Conservation (phyloP, 2,329 filamentous ascomycete species). For the Ophiocordyceps unilateralis region DNA sequence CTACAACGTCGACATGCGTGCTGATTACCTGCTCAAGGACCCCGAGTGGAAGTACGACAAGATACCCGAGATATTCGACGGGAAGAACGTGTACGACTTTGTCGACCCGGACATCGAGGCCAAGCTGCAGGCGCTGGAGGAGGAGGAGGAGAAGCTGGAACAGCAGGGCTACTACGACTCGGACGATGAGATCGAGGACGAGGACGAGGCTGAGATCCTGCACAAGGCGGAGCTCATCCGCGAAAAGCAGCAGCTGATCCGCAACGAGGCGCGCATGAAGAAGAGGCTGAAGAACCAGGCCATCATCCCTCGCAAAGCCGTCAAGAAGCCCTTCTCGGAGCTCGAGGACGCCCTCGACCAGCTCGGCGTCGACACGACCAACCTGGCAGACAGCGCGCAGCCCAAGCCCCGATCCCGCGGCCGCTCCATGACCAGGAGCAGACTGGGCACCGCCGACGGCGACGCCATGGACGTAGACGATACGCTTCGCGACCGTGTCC, state of each 20-base stretch:
- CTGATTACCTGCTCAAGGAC: slow-evolving; percentile 75
- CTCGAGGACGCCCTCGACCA: slow-evolving; percentile 75
- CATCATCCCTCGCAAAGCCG: slow-evolving; percentile 68
- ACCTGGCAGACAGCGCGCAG: slow-evolving; percentile 56
- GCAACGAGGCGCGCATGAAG: slow-evolving; percentile 87
- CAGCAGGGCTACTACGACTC: slow-evolving; percentile 88
- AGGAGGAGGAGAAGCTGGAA: slow-evolving; percentile 86
- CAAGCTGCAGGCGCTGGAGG: slow-evolving; percentile 81
- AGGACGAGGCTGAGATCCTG: slow-evolving; percentile 70
- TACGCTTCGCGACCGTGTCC: slow-evolving; percentile 28
- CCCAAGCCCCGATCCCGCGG: slow-evolving; percentile 48
- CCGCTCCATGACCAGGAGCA: slow-evolving; percentile 47
- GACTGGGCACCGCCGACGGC: slow-evolving; percentile 43
- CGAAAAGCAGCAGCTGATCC: slow-evolving; percentile 82
- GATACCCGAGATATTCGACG: slow-evolving; percentile 84
- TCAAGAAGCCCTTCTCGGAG: slow-evolving; percentile 67
- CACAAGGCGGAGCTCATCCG: slow-evolving; percentile 91
- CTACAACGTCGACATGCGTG: slow-evolving; percentile 81
- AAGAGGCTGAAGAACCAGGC: slow-evolving; percentile 96
- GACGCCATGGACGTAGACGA: slow-evolving; percentile 63
- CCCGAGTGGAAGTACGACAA: slow-evolving; percentile 93
- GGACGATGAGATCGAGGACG: slow-evolving; percentile 66
- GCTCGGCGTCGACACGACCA: slow-evolving; percentile 69
- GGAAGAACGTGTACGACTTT: slow-evolving; percentile 95
- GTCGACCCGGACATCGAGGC: slow-evolving; percentile 92